phyloP scores from a whole-genome alignment of 2,329 filamentous ascomycete genomes.

The Paraconiothyrium brasiliense region DNA sequence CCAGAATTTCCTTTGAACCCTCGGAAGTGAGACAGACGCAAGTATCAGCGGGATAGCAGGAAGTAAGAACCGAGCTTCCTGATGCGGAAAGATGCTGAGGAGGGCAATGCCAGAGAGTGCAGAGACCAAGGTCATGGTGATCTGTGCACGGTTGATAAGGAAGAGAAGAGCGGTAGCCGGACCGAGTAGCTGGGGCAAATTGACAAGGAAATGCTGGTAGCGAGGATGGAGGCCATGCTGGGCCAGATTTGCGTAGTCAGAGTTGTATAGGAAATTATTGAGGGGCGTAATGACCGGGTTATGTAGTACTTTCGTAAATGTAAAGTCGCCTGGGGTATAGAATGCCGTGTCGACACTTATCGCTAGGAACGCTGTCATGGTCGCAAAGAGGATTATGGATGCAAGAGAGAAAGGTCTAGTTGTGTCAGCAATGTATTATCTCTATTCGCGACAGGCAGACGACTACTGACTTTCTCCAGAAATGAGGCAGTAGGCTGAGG shows the following conservation, averaged over 20 bases:
- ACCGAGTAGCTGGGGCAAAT: slow-evolving; percentile 63
- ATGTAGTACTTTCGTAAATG: slow-evolving; percentile 70
- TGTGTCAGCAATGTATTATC: slow-evolving; percentile 18
- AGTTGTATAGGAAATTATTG: slow-evolving; percentile 64
- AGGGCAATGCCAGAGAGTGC: slow-evolving; percentile 76
- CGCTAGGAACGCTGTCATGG: slow-evolving; percentile 75
- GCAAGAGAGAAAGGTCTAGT: slow-evolving; percentile 66
- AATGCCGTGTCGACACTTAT: slow-evolving; percentile 86
- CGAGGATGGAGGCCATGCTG: slow-evolving; percentile 63
- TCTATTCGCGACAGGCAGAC: background rate
- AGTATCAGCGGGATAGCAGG: slow-evolving; percentile 80
- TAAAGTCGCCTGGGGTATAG: slow-evolving; percentile 70
- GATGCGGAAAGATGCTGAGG: slow-evolving; percentile 79
- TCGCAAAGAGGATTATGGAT: slow-evolving; percentile 70
- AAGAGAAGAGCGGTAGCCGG: slow-evolving; percentile 60
- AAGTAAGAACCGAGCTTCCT: slow-evolving; percentile 81
- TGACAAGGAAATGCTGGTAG: slow-evolving; percentile 62
- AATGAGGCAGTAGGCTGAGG: slow-evolving; percentile 84
- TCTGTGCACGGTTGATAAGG: slow-evolving; percentile 58
- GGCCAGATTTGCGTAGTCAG: slow-evolving; percentile 58
- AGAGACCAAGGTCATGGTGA: slow-evolving; percentile 72
- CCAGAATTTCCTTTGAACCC: slow-evolving; percentile 61
- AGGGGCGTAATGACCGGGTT: slow-evolving; percentile 62
- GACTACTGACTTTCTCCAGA: slow-evolving; percentile 74
- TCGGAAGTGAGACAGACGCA: slow-evolving; percentile 75